A percentile compares a stretch with the other conserved stretches of the same genome.
These are phyloP conservation scores for Aspergillus ustus DNA, from an alignment of 2,329 filamentous ascomycete species.

Conservation along the genomic window DNA sequence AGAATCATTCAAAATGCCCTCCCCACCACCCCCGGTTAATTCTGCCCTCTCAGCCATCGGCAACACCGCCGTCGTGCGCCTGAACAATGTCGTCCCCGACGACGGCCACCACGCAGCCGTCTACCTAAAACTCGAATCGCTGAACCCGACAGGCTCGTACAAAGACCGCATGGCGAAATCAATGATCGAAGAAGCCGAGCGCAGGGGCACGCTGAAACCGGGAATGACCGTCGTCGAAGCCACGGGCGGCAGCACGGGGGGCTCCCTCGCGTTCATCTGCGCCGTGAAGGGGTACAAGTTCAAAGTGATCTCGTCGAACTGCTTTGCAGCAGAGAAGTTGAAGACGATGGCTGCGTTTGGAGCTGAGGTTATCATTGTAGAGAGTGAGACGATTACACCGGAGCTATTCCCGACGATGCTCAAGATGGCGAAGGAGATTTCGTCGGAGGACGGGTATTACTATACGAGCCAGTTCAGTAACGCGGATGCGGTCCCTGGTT, in stretches of 20 bases:
- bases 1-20: background rate
- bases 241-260: constrained; percentile 79
- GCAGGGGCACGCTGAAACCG: constrained; percentile 82
- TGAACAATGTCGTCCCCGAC: constrained; percentile 80
- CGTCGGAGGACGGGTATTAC: background rate
- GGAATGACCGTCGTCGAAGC: constrained; percentile 92
- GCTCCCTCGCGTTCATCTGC: constrained; percentile 23
- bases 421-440: constrained; percentile 16
- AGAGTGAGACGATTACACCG: background rate
- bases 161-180: constrained; percentile 88
- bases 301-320: constrained; percentile 18
- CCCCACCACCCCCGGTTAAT: background rate
- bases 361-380: constrained; percentile 18
- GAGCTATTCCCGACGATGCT: constrained; percentile 12
- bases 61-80: constrained; percentile 81
- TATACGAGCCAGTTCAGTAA: constrained; percentile 22
- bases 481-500: constrained; percentile 16
- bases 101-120: constrained; percentile 81
- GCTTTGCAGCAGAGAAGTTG: constrained; percentile 18
- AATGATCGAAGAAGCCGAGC: constrained; percentile 91
- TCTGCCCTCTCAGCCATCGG: constrained; percentile 59
- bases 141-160: constrained; percentile 84
- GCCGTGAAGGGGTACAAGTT: constrained; percentile 20
- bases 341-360: constrained; percentile 20
- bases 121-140: constrained; percentile 82